Base-by-base conservation (phyloP, 805 yeast species). In the Teunomyces barrocoloradensis region DNA sequence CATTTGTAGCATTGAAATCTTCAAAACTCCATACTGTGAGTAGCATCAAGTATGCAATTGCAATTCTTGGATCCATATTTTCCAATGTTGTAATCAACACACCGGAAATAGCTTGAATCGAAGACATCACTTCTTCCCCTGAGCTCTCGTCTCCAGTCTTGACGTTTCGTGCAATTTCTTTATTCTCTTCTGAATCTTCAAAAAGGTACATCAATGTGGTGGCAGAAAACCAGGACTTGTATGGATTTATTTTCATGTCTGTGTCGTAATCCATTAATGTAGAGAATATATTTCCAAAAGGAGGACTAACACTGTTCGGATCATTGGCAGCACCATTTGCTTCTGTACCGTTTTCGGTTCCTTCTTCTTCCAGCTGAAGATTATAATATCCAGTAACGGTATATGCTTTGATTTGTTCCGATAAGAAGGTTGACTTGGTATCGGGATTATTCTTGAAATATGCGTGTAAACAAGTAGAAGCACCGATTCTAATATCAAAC, bases 201-300 rank as follows among this genome's bases (percentile, higher is more conserved):
- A 90, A 77, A 2, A 90, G 61, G 46, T 78, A 79, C 37, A 86
- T 71, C 18, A 92, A 61, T 3, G 89, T 69, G 3, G 82, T 77
- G 2, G 87, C 71, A 0, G 96, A 81, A 66, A 92, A 91, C 94
- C 96, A 94, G 1, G 82, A 66, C 57, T 83, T 81, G 61, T 90
- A 94, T 0, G 99, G 97, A 54, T 94, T 92, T 29, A 91, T 66
- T 45, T 83, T 80, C 38, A 61, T 48, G 12, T 68, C 73, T 1
- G 71, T 80, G 53, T 91, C 92, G 57, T 87, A 89, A 53, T 87
- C 92, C 54, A 89, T 76, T 5, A 94, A 64, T 0, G 86, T 78
- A 21, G 81, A 71, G 48, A 94, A 82, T 1, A 94, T 66, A 60
- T 89, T 90, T 2, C 80, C 84, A 44, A 60, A 61, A 11, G 55